Conservation (phyloP, 495 filamentous ascomycete genomes). For the Penicillium daleae region DNA sequence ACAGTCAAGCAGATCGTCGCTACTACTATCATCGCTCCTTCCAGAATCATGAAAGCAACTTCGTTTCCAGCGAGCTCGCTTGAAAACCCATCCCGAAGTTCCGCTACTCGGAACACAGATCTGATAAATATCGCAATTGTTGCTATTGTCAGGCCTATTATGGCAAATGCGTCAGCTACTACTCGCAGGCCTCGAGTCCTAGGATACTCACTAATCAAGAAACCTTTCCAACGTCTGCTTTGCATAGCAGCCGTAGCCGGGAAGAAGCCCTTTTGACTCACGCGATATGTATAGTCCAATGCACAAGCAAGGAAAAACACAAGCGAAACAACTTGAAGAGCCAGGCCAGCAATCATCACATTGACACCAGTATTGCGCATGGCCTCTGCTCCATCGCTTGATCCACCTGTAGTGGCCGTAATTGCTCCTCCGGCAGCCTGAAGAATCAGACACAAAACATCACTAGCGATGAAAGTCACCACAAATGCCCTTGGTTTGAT, state of each 20-base stretch:
- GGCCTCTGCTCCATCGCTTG: background rate
- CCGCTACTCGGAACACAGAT: conserved; percentile 65
- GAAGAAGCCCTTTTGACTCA: background rate
- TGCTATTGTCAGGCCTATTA: conserved; percentile 32
- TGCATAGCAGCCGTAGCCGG: background rate
- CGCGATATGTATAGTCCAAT: background rate
- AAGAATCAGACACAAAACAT: conserved; percentile 1
- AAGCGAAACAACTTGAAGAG: conserved; percentile 1
- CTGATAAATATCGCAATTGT: conserved; percentile 65
- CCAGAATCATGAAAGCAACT: conserved; percentile 67
- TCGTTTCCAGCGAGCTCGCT: conserved; percentile 61
- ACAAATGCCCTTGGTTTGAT: conserved; percentile 54
- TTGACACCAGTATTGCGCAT: background rate
- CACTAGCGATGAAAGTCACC: conserved; percentile 47
- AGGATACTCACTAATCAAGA: background rate
- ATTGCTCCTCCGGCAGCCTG: conserved; percentile 3
- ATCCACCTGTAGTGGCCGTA: background rate
- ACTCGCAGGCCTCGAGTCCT: no score
- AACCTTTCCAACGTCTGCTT: background rate
- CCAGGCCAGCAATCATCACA: conserved; percentile 1
- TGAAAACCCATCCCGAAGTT: conserved; percentile 62
- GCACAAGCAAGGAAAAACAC: background rate
- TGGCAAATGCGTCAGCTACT: background rate
- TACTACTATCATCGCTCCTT: conserved; percentile 67
- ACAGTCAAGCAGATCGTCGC: conserved; percentile 32